A percentile compares a stretch with the other conserved stretches of the same genome.
Evolutionary conservation across 257 asterid species (phyloP).

Genomic region (Gentiana straminea): DNA sequence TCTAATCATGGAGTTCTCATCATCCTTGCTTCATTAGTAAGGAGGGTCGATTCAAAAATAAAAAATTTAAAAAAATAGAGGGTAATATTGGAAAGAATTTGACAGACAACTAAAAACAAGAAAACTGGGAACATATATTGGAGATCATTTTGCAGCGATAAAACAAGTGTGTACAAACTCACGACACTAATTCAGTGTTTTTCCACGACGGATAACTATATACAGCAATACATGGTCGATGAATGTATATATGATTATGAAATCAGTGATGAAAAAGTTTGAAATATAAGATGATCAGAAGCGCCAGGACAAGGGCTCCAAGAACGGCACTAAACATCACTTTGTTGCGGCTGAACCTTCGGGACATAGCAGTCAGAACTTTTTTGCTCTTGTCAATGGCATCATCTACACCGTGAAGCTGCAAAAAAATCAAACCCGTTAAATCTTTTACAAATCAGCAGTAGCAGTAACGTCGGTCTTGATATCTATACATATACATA

Average conservation of each 20-base stretch:
- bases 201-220: no score
- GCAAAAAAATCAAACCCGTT: constrained; percentile 16
- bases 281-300: constrained; percentile 55
- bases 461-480: no score
- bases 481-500: no score
- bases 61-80: no score
- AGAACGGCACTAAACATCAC: constrained; percentile 71
- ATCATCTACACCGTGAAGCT: constrained; percentile 91
- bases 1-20: no score
- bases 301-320: constrained; percentile 65
- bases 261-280: constrained; percentile 37
- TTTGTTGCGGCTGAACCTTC: constrained; percentile 79
- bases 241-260: neutral
- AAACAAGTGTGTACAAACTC: neutral
- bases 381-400: constrained; percentile 87
- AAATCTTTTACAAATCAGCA: neutral
- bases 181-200: neutral
- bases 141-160: neutral
- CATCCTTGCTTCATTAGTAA: no score
- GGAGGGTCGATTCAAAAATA: no score
- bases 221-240: no score
- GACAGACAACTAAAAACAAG: no score
- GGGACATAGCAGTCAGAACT: constrained; percentile 73
- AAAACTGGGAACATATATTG: neutral
- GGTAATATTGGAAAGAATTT: no score